Evolutionary conservation across 2,329 filamentous ascomycete genomes (phyloP), one percentile per base, ranked within the genome.

Genomic region (Dactylellina haptotyla): DNA sequence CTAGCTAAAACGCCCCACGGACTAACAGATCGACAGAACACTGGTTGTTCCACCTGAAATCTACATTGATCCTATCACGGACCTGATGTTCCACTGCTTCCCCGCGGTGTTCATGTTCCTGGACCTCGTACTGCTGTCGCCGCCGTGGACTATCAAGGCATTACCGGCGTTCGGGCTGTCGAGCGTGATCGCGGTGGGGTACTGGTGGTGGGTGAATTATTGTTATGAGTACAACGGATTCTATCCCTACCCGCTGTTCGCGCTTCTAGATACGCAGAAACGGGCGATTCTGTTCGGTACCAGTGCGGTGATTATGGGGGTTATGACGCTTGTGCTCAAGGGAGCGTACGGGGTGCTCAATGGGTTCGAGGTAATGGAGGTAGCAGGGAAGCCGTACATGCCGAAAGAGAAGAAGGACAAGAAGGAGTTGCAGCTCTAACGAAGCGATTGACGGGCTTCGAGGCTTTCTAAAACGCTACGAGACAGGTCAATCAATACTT

Each of bases 221-320:
- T 92, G 90, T 81, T 90, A 86, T 77, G 66, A 64, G 6, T 25
- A 70, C 39, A 77, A 77, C 34, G 65, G 66, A 20, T 73, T 34
- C 37, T 96, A 96, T 77, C 92, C 93, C 0, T 97, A 97, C 80
- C 93, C 93, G 0, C 85, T 97, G 25, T 94, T 97, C 75, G 88
- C 84, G 6, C 79, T 90, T 46, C 82, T 96, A 43, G 85, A 84
- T 54, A 90, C 87, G 0, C 79, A 82, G 53, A 88, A 92, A 78
- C 86, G 93, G 18, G 82, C 88, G 6, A 81, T 86, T 0, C 83
- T 96, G 8, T 96, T 96, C 77, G 84, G 84, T 0, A 82, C 86
- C 16, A 90, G 90, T 43, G 92, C 91, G 0, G 78, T 85, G 0
- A 81, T 91, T 14, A 93, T 96, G 87, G 89, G 90, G 1, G 80